These are phyloP conservation scores for Suhomyces ambrosiae DNA, from an alignment of 1,139 yeast species.

Conservation along the genomic window DNA sequence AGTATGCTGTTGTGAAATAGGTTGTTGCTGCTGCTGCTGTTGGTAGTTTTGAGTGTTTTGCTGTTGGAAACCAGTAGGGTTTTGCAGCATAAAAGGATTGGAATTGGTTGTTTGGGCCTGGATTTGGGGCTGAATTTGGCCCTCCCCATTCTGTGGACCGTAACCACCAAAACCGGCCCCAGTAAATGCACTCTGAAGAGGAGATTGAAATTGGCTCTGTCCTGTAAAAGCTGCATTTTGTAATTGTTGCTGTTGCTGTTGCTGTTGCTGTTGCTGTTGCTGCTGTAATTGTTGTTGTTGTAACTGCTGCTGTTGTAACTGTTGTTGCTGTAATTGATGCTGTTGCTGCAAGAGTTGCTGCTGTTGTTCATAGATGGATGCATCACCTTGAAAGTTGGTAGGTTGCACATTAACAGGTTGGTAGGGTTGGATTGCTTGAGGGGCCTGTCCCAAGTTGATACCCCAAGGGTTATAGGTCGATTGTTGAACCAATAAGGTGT, in stretches of 20 bases:
- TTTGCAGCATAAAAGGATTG: slow-evolving; percentile 16
- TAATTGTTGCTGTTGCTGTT: slow-evolving; percentile 24
- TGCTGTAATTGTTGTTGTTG: slow-evolving; percentile 18
- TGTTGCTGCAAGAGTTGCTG: slow-evolving; percentile 14
- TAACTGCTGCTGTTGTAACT: slow-evolving; percentile 15
- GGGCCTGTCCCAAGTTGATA: slow-evolving; percentile 15
- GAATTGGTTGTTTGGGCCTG: slow-evolving; percentile 21
- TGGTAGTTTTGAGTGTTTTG: slow-evolving; percentile 16
- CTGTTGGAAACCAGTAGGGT: slow-evolving; percentile 10
- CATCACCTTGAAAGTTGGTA: slow-evolving; percentile 3
- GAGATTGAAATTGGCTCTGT: slow-evolving; percentile 9
- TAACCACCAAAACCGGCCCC: slow-evolving; percentile 65
- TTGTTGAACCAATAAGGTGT: slow-evolving; percentile 43
- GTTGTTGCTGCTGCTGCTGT: slow-evolving; percentile 16
- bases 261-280: slow-evolving; percentile 22
- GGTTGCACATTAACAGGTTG: slow-evolving; percentile 11
- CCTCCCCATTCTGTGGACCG: slow-evolving; percentile 30
- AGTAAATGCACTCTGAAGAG: slow-evolving; percentile 39
- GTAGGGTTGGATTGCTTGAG: slow-evolving; percentile 7
- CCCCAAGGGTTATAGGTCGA: slow-evolving; percentile 52
- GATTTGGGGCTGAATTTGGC: slow-evolving; percentile 14
- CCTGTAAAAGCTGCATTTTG: slow-evolving; percentile 6
- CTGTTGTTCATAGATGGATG: slow-evolving; percentile 16
- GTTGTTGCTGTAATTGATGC: slow-evolving; percentile 14
- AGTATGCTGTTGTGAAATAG: slow-evolving; percentile 13